Evolutionary conservation across 768 basidiomycete species (phyloP), one percentile per base, ranked within the genome.

Genomic region (Tricholoma hemisulphureum): DNA sequence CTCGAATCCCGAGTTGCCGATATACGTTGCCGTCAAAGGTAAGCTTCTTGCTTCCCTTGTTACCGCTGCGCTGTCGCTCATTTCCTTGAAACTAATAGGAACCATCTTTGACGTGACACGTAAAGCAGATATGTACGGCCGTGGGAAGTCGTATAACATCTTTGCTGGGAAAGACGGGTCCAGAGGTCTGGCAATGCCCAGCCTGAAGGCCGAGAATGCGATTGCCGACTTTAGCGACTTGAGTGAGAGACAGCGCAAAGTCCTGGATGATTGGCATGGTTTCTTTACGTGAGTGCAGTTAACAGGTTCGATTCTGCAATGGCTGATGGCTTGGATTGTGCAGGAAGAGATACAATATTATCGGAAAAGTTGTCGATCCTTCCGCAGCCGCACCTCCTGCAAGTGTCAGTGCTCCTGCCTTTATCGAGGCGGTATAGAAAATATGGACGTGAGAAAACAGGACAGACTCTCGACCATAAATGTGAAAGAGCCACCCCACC

Each of bases 161-260:
- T 98, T 98, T 70, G 92, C 95, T 26, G 96, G 95, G 48, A 96
- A 91, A 74, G 96, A 98, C 65, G 96, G 87, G 0, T 95, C 92
- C 7, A 85, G 80, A 61, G 96, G 89, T 0, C 78, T 98, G 8
- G 96, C 93, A 39, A 87, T 86, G 84, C 94, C 92, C 51, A 95
- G 91, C 64, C 74, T 96, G 64, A 91, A 92, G 55, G 72, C 78
- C 4, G 89, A 93, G 71, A 87, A 98, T 66, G 96, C 95, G 8
- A 80, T 93, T 1, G 75, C 93, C 9, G 94, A 98, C 68, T 96
- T 91, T 67, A 91, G 88, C 63, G 70, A 65, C 0, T 78, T 98
- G 53, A 78, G 82, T 39, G 86, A 85, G 59, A 82, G 83, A 61
- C 90, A 95, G 63, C 73, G 67, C 70, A 90, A 90, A 71, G 88